These are phyloP conservation scores for Musa balbisiana DNA, from an alignment of 202 grass and related monocot species.

Conservation along the genomic window DNA sequence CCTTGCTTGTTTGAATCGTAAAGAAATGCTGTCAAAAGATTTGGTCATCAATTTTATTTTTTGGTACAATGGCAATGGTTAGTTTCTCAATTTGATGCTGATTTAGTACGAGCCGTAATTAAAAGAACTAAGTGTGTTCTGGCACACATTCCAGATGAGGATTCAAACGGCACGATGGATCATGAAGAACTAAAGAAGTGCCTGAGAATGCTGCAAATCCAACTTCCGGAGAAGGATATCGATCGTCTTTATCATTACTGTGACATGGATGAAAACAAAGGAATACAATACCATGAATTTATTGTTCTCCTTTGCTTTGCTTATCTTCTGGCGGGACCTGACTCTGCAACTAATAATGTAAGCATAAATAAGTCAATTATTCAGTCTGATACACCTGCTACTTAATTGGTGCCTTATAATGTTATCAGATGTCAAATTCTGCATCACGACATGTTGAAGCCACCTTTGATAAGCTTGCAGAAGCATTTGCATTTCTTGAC, in stretches of 20 bases:
- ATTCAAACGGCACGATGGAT: slow-evolving; percentile 55
- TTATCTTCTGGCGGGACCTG: slow-evolving; percentile 43
- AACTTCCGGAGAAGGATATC: slow-evolving; percentile 34
- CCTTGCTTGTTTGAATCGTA: not conserved
- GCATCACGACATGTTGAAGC: slow-evolving; percentile 43
- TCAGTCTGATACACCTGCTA: not conserved
- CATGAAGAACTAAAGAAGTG: slow-evolving; percentile 44
- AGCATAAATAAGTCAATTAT: not conserved
- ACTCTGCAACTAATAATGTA: slow-evolving; percentile 30
- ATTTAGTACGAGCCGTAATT: not conserved
- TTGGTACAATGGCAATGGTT: not conserved
- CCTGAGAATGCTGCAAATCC: slow-evolving; percentile 36
- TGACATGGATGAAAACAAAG: slow-evolving; percentile 46
- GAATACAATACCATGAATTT: slow-evolving; percentile 61
- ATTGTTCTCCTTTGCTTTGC: slow-evolving; percentile 63
- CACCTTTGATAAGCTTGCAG: slow-evolving; percentile 53
- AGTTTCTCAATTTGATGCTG: not conserved
- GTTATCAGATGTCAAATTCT: slow-evolving; percentile 34
- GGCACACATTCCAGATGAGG: slow-evolving; percentile 32
- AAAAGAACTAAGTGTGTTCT: not conserved
- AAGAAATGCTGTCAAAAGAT: not conserved
- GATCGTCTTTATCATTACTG: slow-evolving; percentile 52
- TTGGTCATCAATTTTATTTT: not conserved
- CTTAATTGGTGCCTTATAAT: not conserved
- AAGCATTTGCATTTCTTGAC: slow-evolving; percentile 65